Conservation (phyloP, 2,329 filamentous ascomycete species). For the Macroventuria anomochaeta region DNA sequence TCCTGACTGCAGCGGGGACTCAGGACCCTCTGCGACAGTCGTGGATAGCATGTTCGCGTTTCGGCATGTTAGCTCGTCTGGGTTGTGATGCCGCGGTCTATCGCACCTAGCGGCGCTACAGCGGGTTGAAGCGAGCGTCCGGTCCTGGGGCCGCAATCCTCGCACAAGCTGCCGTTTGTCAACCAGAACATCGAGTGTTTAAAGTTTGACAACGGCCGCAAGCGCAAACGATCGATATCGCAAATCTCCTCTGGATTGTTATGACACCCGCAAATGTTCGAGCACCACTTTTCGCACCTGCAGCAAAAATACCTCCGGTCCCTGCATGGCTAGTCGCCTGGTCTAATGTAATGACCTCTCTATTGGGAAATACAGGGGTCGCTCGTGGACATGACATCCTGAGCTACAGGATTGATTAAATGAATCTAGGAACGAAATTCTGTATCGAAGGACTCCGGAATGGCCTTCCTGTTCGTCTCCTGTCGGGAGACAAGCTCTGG, state of each 20-base stretch:
- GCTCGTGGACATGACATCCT: background rate
- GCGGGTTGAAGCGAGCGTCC: slow-evolving; percentile 18
- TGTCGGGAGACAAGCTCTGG: background rate
- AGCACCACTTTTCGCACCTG: background rate
- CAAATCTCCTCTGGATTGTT: too few species aligned
- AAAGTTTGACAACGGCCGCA: background rate
- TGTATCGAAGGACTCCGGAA: too few species aligned
- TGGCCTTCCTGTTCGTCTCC: background rate
- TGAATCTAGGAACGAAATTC: background rate
- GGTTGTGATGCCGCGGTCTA: slow-evolving; percentile 7
- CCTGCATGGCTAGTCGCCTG: slow-evolving; percentile 5
- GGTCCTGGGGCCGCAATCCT: background rate
- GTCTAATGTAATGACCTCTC: slow-evolving; percentile 3
- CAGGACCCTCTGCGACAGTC: slow-evolving; percentile 1
- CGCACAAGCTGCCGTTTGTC: slow-evolving; percentile 6
- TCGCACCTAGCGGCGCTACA: background rate
- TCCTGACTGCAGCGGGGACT: slow-evolving; percentile 1
- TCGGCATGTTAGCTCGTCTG: slow-evolving; percentile 10
- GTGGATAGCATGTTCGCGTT: slow-evolving; percentile 5
- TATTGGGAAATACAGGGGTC: slow-evolving; percentile 5
- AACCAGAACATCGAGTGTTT: background rate
- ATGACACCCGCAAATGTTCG: background rate
- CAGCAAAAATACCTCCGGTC: background rate
- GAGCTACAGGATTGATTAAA: background rate
- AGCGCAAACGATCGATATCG: background rate